phyloP scores from a whole-genome alignment of 345 rosid genomes.

The Brassica cretica region DNA sequence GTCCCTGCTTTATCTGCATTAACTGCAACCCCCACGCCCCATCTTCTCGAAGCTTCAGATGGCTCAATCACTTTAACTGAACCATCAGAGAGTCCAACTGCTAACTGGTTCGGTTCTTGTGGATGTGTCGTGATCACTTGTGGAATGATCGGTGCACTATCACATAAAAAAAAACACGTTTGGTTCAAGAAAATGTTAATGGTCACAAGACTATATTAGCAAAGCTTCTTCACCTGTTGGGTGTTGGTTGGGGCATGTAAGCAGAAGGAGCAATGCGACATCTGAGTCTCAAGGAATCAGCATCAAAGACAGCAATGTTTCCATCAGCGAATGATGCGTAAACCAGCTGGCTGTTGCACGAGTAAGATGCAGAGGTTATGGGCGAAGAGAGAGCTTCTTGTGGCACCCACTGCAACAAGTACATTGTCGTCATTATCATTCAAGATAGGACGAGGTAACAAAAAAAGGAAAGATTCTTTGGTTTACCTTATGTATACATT shows the following conservation, averaged over 20 bases:
- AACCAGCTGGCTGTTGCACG: constrained; percentile 83
- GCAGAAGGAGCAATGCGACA: constrained; percentile 79
- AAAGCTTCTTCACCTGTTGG: constrained; percentile 49
- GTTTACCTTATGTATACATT: constrained; percentile 59
- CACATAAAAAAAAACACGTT: constrained; percentile 6
- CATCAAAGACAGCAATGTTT: constrained; percentile 78
- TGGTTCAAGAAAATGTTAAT: not conserved
- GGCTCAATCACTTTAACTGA: constrained; percentile 89
- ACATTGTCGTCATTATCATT: not conserved
- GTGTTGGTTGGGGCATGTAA: constrained; percentile 54
- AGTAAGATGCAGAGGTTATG: constrained; percentile 70
- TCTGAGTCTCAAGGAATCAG: constrained; percentile 69
- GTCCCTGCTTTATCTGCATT: constrained; percentile 61
- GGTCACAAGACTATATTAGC: not conserved
- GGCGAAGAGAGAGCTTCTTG: constrained; percentile 74
- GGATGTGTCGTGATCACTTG: constrained; percentile 83
- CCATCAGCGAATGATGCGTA: constrained; percentile 78
- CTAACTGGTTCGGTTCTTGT: constrained; percentile 67
- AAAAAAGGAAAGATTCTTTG: too few relatives aligned
- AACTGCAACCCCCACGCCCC: constrained; percentile 73
- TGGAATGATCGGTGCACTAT: constrained; percentile 67
- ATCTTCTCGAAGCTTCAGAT: constrained; percentile 63
- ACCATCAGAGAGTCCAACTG: constrained; percentile 76
- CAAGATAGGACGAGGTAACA: not conserved
- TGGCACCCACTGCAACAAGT: constrained; percentile 73